phyloP scores from a whole-genome alignment of 2,329 filamentous ascomycete genomes.

The Teratosphaeria pseudoeucalypti region DNA sequence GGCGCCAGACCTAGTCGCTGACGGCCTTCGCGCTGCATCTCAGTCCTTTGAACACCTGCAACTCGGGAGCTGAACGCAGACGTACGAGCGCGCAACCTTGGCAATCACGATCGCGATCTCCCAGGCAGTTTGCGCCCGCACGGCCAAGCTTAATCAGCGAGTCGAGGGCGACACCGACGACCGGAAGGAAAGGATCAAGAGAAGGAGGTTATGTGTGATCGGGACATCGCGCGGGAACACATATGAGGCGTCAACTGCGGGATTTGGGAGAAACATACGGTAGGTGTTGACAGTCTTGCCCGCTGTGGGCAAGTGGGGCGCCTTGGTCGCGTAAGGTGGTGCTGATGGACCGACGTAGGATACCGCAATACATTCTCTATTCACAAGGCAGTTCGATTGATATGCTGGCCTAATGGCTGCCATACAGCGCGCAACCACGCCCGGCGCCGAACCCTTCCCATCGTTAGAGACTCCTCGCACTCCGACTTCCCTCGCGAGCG shows the following conservation, averaged over 20 bases:
- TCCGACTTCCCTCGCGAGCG: conserved; percentile 27
- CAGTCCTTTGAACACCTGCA: neutral
- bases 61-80: neutral
- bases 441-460: conserved; percentile 31
- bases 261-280: neutral
- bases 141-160: neutral
- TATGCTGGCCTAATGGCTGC: conserved; percentile 31
- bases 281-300: neutral
- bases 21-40: neutral
- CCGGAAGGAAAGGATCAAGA: neutral
- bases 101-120: neutral
- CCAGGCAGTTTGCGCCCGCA: neutral
- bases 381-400: conserved; percentile 5
- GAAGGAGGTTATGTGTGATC: neutral
- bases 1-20: neutral
- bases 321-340: neutral
- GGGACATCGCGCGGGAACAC: neutral
- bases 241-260: neutral
- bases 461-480: conserved; percentile 30
- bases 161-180: neutral
- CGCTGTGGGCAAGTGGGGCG: neutral
- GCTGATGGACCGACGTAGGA: neutral
- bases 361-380: neutral
- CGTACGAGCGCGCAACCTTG: neutral
- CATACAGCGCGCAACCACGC: conserved; percentile 33